A percentile compares a stretch with the other conserved stretches of the same genome.
Evolutionary conservation across 2,329 filamentous ascomycete genomes (phyloP).

Genomic region (Beauveria pseudobassiana): DNA sequence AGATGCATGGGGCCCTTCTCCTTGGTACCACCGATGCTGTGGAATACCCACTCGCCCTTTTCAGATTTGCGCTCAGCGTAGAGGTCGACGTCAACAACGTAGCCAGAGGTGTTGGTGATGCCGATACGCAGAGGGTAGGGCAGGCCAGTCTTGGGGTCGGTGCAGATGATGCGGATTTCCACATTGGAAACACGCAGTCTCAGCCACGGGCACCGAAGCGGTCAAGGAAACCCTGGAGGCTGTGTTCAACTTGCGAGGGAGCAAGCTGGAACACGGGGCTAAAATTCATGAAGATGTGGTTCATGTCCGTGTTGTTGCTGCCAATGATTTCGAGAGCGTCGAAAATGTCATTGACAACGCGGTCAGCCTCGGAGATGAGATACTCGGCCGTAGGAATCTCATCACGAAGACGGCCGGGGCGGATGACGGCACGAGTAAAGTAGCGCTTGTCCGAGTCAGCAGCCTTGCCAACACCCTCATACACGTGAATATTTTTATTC

Average conservation of each 20-base stretch:
- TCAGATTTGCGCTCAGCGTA: conserved; percentile 98
- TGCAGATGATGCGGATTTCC: conserved; percentile 98
- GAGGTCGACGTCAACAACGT: conserved; percentile 94
- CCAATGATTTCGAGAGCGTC: conserved; percentile 97
- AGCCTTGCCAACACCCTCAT: conserved; percentile 91
- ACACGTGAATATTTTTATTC: conserved; percentile 98
- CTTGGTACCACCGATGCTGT: conserved; percentile 89
- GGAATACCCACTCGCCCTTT: conserved; percentile 97
- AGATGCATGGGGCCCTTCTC: conserved; percentile 96
- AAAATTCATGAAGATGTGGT: conserved; percentile 99
- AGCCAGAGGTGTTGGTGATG: conserved; percentile 97
- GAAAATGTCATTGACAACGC: conserved; percentile 94
- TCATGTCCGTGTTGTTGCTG: conserved; percentile 98
- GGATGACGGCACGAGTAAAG: conserved; percentile 93
- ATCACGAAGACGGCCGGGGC: conserved; percentile 87
- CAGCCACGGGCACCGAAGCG: conserved; percentile 92
- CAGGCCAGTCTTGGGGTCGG: conserved; percentile 73
- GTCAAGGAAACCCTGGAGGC: conserved; percentile 89
- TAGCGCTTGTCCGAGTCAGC: conserved; percentile 96
- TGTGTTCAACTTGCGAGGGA: conserved; percentile 84
- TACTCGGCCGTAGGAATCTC: conserved; percentile 99
- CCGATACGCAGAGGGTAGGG: conserved; percentile 91
- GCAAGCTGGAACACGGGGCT: conserved; percentile 90
- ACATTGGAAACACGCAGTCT: conserved; percentile 92
- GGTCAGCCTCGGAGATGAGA: conserved; percentile 92